Conservation (phyloP, 73 alveolate species). For the Paramecium tetraurelia region DNA sequence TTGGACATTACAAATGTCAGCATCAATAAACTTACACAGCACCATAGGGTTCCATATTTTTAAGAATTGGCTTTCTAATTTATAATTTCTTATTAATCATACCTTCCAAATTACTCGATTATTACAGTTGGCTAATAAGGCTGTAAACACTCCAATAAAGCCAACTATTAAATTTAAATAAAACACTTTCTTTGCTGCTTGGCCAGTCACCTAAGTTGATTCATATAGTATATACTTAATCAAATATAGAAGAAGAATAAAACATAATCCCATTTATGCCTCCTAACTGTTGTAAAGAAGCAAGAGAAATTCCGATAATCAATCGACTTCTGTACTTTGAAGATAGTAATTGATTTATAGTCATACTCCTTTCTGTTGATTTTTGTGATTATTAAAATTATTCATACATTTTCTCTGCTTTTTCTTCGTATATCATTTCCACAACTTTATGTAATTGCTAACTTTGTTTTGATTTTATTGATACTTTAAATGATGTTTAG, state of each 20-base stretch:
- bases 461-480: not conserved
- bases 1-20: not conserved
- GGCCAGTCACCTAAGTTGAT: conserved; percentile 12
- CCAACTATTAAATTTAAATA: conserved; percentile 40
- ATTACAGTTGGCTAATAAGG: not conserved
- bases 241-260: conserved; percentile 36
- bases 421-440: not conserved
- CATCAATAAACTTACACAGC: not conserved
- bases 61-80: not conserved
- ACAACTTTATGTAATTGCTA: not conserved
- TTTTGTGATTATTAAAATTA: not conserved
- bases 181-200: not conserved
- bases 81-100: not conserved
- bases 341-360: not conserved
- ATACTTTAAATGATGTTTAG: conserved; percentile 5
- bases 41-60: not conserved
- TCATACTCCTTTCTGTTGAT: not conserved
- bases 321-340: not conserved
- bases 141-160: conserved; percentile 8
- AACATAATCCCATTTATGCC: conserved; percentile 45
- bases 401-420: not conserved
- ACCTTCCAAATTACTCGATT: conserved; percentile 44
- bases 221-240: too few species aligned
- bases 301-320: not conserved
- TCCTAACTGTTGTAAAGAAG: not conserved